These are phyloP conservation scores for Ogataea methylovora DNA, from an alignment of 805 yeast genomes.

Conservation along the genomic window DNA sequence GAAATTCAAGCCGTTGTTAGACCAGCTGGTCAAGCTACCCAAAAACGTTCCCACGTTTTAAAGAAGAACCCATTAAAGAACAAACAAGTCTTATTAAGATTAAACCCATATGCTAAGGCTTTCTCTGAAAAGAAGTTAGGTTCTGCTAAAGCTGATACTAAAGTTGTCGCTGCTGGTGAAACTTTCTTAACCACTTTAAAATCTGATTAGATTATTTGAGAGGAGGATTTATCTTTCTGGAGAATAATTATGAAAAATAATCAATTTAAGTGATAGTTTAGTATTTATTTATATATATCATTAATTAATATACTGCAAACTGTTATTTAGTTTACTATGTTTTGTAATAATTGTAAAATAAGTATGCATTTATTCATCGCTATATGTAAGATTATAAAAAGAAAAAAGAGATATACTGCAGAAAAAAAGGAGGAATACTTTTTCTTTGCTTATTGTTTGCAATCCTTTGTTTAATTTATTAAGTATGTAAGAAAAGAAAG, in stretches of 20 bases:
- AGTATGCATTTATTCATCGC: too few species aligned
- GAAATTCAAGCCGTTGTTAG: constrained; percentile 97
- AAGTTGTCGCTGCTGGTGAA: constrained; percentile 65
- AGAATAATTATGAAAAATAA: too few species aligned
- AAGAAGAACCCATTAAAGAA: constrained; percentile 99
- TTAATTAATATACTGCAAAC: too few species aligned
- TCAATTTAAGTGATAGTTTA: not conserved
- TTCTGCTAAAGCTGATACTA: constrained; percentile 64
- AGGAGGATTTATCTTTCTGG: not conserved
- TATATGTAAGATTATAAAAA: too few species aligned
- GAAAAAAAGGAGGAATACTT: too few species aligned
- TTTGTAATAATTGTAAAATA: too few species aligned
- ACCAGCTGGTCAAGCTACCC: constrained; percentile 91
- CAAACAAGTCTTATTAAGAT: constrained; percentile 96
- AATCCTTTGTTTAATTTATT: too few species aligned
- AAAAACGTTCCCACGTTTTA: constrained; percentile 90
- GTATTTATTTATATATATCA: too few species aligned
- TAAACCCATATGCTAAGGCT: constrained; percentile 99
- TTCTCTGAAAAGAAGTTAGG: constrained; percentile 88
- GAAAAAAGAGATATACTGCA: too few species aligned
- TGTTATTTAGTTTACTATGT: too few species aligned
- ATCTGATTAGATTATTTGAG: constrained; percentile 34
- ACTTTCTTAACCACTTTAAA: constrained; percentile 61
- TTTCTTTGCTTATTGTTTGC: too few species aligned
- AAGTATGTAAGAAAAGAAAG: too few species aligned